Base-by-base conservation (phyloP, 2,329 filamentous ascomycete species). In the Epichloe aotearoae region DNA sequence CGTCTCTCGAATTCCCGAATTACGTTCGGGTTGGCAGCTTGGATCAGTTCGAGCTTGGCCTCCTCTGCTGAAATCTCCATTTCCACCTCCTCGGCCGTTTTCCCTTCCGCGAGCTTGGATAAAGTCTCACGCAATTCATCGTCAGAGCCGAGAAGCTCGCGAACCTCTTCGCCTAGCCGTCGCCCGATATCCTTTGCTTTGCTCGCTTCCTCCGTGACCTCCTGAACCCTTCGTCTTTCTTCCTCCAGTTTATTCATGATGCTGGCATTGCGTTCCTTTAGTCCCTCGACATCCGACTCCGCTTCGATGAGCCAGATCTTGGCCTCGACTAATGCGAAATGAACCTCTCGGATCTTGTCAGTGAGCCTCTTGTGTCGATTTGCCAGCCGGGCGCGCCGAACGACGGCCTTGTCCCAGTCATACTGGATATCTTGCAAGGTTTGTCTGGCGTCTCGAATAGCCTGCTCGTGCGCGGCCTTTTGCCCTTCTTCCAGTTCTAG, bases 1-100 rank as follows among this genome's bases (percentile, higher is more conserved):
- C 88, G 83, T 51, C 78, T 73, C 64, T 93, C 84, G 61, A 83
- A 97, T 57, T 94, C 84, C 50, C 77, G 77, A 49, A 97, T 76
- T 20, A 88, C 79, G 51, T 81, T 78, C 3, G 82, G 83, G 58
- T 90, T 88, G 38, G 85, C 85, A 39, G 82, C 84, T 52, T 89
- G 83, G 50, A 93, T 85, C 55, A 93, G 77, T 53, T 89, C 85
- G 3, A 97, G 77, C 53, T 85, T 84, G 23, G 84, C 82, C 54
- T 79, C 74, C 62, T 89, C 84, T 0, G 83, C 82, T 20, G 81
- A 75, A 47, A 96, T 86, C 53, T 94, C 84, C 10, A 78, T 73
- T 30, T 86, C 77, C 6, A 96, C 71, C 3, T 83, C 76, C 46
- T 86, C 82, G 0, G 77, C 59, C 1, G 73, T 76, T 61, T 78